Base-by-base conservation (phyloP, 208 protist species). In the Acanthamoeba sp. region DNA sequence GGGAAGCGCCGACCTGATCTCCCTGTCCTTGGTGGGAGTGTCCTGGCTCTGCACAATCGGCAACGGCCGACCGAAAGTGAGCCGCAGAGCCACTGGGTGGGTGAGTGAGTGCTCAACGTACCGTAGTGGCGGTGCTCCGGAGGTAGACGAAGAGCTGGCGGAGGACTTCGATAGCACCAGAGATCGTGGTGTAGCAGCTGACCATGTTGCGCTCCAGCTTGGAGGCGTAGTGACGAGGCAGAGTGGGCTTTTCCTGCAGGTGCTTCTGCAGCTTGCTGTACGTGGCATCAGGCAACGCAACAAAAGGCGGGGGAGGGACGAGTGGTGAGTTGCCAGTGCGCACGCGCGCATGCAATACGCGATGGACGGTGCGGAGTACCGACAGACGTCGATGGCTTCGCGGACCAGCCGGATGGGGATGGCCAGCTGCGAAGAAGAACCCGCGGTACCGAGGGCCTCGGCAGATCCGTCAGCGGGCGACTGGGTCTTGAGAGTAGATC, bases 241-340 rank as follows among this genome's bases (percentile, higher is more conserved):
- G 32, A 20, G 55, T 57, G 16, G 87, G 87, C 87, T 92, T 92
- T 32, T 92, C 87, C 42, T 92, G 38, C 40, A 92, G 48, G 12
- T 92, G 87, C 59, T 92, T 92, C 27, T 78, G 59, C 27, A 92
- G 87, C 48, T 92, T 92, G 9, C 87, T 88, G 45, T 10, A 40
- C 78, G 36, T 29, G n/a, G 48, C n/a, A n/a, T n/a, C n/a, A n/a
- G 10, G 52, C 10, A 59, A 20, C 52, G 20, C 52, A 59, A 20
- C 52, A 59, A 59, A 18, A 24, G 7, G 27, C 22, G 57, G 57
- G 57, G 27, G 57, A 16, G 27, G 16, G 57, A 64, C 2, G 16
- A 20, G 24, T 16, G 52, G 42, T 48, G 42, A 48, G 42, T 10
- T n/a, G 42, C 3, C 6, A 48, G 42, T 3, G 42, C 42, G 42